Base-by-base conservation (phyloP, 108 stramenopile genomes). In the Fragilaria crotonensis region DNA sequence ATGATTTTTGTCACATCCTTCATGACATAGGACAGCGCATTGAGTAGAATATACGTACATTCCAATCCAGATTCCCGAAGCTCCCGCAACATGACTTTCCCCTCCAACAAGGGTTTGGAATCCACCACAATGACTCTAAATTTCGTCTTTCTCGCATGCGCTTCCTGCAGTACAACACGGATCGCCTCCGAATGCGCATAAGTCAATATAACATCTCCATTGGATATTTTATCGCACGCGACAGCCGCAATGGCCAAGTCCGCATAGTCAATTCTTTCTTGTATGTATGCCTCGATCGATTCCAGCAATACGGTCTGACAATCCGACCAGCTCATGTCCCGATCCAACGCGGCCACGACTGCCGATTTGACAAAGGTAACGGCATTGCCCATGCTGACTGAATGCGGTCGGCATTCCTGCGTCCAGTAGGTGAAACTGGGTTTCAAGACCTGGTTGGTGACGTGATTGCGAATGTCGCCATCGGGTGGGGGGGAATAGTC, bases 91-190 rank as follows among this genome's bases (percentile, higher is more conserved):
- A 93, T 59, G 33, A 63, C 58, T 30, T 85, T 81, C 17, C 97
- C 98, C 58, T 97, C 96, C 66, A 82, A 60, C 51, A 85, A 52
- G 5, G 90, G 78, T 14, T 90, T 70, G 0, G 92, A 76, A 68
- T 97, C 97, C 57, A 96, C 97, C 9, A 99, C 80, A 63, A 98
- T 89, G n/a, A 99, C 94, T 14, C 86, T 71, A 66, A 93, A 87
- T 14, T 46, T 58, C 62, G 36, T 76, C 60, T 25, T 83, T 65
- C 56, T 69, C 50, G 48, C 73, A 3, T 67, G 70, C 9, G 70
- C 68, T 51, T 67, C 62, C 63, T 62, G 62, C 46, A 85, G 54
- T 11, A 95, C 32, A 23, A 77, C 63, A 45, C 73, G 67, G 28
- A 94, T 73, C 33, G 79, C 84, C 45, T 85, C 80, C 25, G 82